Base-by-base conservation (phyloP, 164 flowering plant genomes). In the Vitis rotundifolia region DNA sequence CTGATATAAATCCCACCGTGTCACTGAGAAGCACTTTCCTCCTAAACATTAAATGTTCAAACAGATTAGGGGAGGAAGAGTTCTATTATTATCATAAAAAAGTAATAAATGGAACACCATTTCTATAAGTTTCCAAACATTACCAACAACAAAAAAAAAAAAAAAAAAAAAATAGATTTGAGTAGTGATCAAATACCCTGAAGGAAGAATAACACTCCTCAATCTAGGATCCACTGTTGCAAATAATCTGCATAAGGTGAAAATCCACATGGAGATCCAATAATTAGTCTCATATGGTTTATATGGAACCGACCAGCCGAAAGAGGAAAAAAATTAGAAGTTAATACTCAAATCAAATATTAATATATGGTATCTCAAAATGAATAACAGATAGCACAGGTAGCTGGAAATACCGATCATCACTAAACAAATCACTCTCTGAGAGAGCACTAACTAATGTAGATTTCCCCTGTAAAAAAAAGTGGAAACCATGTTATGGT, bases 1-100 rank as follows among this genome's bases (percentile, higher is more conserved):
- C 97, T 69, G 99, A 95, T 76, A 95, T 93, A 72, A 95, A 95
- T 37, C 99, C 98, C 54, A 95, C 99, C 5, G 99, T 95, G 73
- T 95, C 98, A 80, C 99, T 90, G 13, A 95, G 84, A 59, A 95
- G 91, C 67, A 89, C 89, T 82, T 88, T 93, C 82, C 80, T 93
- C 90, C 98, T 94, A 82, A 75, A 83, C 16, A 73, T 48, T 22
- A 63, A 47, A 51, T 62, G 63, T 13, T 15, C 15, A 67, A 65
- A 54, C 47, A 58, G 67, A 63, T 64, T 14, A 77, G 53, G 51
- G 28, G 47, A 29, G 31, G 11, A 53, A 29, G 14, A 44, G 11
- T 5, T 63, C 11, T 50, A 60, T 61, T 11, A 16, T 61, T 16
- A 47, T 11, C 15, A 22, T 9, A n/a, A 28, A 11, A 15, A 47